Evolutionary conservation across 164 flowering plant species (phyloP), one percentile per base, ranked within the genome.

Genomic region (Litsea cubeba): DNA sequence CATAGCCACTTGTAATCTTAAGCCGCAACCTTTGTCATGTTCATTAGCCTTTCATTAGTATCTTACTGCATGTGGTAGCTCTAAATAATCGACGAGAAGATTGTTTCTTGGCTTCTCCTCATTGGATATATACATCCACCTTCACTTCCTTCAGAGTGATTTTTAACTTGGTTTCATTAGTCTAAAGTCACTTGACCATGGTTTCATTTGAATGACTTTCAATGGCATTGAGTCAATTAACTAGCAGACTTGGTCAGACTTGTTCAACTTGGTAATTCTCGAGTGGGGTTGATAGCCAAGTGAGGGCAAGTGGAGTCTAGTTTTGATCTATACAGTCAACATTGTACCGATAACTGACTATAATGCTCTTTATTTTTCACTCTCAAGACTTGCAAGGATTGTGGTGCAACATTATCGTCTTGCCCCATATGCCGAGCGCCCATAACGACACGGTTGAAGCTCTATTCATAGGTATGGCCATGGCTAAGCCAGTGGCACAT

Each of bases 381-480:
- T 18, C 3, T 73, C 15, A 69, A 90, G 97, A 90, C 91, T 20
- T 92, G 97, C 88, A 88, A 81, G 90, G 93, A 86, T 51, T 92
- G 97, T 72, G 90, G 90, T 4, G 78, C 22, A 40, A 67, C 84
- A n/a, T 25, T 92, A n/a, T 75, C 87, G 26, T 62, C 71, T 4
- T 92, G 97, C 79, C 97, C 94, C 0, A 49, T 89, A 75, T 92
- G 97, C 77, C 89, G 93, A 26, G 69, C 84, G 51, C 91, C 91
- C 30, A 92, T 92, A 68, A 83, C 79, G 12, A 85, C 90, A 3
- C 89, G 97, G 62, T 62, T 92, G 68, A 80, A 84, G 76, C 79
- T 92, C 66, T 90, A 81, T 73, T 75, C 76, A 5, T 74, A 51
- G 65, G 58, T 17, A 3, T 54, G 60, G 60, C 60, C n/a, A 3